Evolutionary conservation across 2,329 filamentous ascomycete species (phyloP).

Genomic region (Xylariomycetidae sp.): DNA sequence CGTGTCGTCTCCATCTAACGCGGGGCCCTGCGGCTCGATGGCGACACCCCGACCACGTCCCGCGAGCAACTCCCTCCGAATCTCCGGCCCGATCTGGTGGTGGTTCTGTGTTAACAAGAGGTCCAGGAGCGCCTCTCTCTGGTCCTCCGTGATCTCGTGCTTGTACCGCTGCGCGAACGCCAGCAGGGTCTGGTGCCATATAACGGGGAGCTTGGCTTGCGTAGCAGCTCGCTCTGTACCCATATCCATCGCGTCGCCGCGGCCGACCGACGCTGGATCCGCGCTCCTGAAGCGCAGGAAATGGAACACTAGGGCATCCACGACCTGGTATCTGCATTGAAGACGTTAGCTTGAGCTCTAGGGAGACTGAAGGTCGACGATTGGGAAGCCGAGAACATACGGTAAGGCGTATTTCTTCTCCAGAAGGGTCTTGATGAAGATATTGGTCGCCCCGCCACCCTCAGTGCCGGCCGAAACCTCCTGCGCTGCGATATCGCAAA

Average conservation of each 20-base stretch:
- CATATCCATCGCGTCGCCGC: slow-evolving; percentile 49
- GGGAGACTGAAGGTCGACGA: too few relatives aligned
- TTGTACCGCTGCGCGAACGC: slow-evolving; percentile 92
- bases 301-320: slow-evolving; percentile 93
- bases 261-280: slow-evolving; percentile 51
- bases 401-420: slow-evolving; percentile 97
- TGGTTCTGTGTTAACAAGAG: slow-evolving; percentile 80
- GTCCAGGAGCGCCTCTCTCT: slow-evolving; percentile 85
- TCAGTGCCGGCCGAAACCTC: slow-evolving; percentile 75
- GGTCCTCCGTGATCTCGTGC: slow-evolving; percentile 93
- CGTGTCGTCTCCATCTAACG: slow-evolving; percentile 76
- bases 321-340: slow-evolving; percentile 67
- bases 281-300: slow-evolving; percentile 81
- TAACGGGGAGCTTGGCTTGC: slow-evolving; percentile 69
- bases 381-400: slow-evolving; percentile 62
- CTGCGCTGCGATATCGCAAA: slow-evolving; percentile 91
- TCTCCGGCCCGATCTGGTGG: slow-evolving; percentile 82
- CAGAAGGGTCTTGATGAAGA: slow-evolving; percentile 86
- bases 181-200: slow-evolving; percentile 93
- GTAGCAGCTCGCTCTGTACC: slow-evolving; percentile 41
- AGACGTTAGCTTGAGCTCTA: too few relatives aligned
- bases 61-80: slow-evolving; percentile 78
- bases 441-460: slow-evolving; percentile 85
- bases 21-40: slow-evolving; percentile 49
- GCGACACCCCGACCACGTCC: slow-evolving; percentile 79